phyloP scores from a whole-genome alignment of 2,329 filamentous ascomycete species.

The Neurospora sp. region DNA sequence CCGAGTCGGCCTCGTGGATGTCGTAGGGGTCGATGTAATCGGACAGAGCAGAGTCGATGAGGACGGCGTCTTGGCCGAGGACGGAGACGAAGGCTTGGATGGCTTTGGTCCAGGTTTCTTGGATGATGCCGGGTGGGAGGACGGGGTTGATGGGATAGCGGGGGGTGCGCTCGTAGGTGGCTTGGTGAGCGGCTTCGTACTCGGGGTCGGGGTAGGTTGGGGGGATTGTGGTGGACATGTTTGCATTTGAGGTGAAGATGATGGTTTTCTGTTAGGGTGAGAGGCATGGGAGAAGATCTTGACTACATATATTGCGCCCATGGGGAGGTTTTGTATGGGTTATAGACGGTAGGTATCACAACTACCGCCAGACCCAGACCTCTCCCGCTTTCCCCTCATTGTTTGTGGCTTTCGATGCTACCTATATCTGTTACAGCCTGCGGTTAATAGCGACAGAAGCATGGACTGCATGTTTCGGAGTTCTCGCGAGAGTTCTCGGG shows the following conservation, averaged over 20 bases:
- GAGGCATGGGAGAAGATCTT: not conserved
- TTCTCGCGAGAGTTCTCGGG: too few species aligned
- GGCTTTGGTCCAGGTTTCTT: slow-evolving; percentile 27
- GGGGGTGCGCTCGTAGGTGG: slow-evolving; percentile 28
- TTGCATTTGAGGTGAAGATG: too few species aligned
- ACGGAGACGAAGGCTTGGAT: slow-evolving; percentile 24
- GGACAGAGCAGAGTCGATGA: slow-evolving; percentile 26
- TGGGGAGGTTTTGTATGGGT: not conserved
- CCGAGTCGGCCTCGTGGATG: slow-evolving; percentile 26
- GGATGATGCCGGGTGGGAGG: slow-evolving; percentile 29
- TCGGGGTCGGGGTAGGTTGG: slow-evolving; percentile 27
- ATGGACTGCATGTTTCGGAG: not conserved
- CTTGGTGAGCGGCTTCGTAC: slow-evolving; percentile 31
- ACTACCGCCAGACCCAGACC: not conserved
- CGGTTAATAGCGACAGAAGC: not conserved
- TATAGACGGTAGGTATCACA: not conserved
- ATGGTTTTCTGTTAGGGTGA: not conserved
- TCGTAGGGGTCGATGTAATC: slow-evolving; percentile 39
- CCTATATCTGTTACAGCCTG: not conserved
- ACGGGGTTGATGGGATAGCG: slow-evolving; percentile 25
- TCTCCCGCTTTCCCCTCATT: not conserved
- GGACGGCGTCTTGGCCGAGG: slow-evolving; percentile 29
- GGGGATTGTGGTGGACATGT: slow-evolving; percentile 9
- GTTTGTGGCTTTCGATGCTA: not conserved
- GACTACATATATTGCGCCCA: not conserved